phyloP scores from a whole-genome alignment of 2,329 filamentous ascomycete species.

The Penicillium sp. region DNA sequence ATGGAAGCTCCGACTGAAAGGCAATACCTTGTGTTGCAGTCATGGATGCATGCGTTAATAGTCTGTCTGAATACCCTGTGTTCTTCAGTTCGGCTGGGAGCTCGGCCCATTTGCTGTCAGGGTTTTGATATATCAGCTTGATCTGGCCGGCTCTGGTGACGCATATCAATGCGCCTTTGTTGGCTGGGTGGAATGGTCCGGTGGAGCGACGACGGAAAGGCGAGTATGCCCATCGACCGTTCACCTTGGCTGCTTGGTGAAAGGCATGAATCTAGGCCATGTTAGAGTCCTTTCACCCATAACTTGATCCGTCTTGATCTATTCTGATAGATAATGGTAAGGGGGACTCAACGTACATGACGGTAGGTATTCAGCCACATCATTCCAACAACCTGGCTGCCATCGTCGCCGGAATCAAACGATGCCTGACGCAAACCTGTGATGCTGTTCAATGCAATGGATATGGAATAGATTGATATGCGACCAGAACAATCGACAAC shows the following conservation, averaged over 20 bases:
- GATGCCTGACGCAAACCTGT: slow-evolving; percentile 54
- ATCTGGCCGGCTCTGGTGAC: slow-evolving; percentile 66
- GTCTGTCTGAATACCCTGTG: slow-evolving; percentile 60
- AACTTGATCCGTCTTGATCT: not conserved
- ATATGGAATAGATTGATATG: slow-evolving; percentile 64
- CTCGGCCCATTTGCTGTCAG: slow-evolving; percentile 63
- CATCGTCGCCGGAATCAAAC: slow-evolving; percentile 62
- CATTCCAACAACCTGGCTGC: slow-evolving; percentile 69
- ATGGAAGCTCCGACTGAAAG: slow-evolving; percentile 8
- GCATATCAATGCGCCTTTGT: slow-evolving; percentile 65
- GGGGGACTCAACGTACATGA: slow-evolving; percentile 28
- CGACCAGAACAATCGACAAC: slow-evolving; percentile 71
- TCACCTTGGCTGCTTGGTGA: slow-evolving; percentile 55
- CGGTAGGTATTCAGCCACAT: slow-evolving; percentile 67
- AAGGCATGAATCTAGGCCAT: slow-evolving; percentile 34
- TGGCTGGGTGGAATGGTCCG: slow-evolving; percentile 59
- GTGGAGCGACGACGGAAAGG: slow-evolving; percentile 56
- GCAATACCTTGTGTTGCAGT: slow-evolving; percentile 61
- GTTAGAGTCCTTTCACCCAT: slow-evolving; percentile 1
- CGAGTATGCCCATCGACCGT: slow-evolving; percentile 60
- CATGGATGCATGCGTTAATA: slow-evolving; percentile 71
- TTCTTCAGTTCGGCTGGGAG: slow-evolving; percentile 65
- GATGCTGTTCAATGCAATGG: slow-evolving; percentile 64
- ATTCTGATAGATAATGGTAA: not conserved
- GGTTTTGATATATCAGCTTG: slow-evolving; percentile 68